Base-by-base conservation (phyloP, 495 filamentous ascomycete species). In the Baudoinia panamericana region DNA sequence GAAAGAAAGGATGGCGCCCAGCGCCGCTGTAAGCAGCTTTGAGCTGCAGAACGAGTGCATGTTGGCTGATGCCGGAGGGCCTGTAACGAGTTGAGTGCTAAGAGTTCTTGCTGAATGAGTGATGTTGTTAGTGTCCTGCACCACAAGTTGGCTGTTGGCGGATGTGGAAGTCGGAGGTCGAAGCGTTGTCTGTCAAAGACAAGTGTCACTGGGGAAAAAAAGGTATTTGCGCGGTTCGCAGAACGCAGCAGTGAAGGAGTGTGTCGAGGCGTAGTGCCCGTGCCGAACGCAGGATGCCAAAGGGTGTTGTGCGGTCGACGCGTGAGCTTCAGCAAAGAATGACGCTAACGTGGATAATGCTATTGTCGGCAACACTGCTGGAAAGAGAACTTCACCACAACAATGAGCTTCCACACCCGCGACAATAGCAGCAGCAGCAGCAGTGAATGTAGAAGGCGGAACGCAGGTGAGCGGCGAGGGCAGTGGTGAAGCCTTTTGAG, bases 41-140 rank as follows among this genome's bases (percentile, higher is more conserved):
- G 24, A 19, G 39, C 43, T 52, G 36, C 39, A 25, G 15, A 30
- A 16, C n/a, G 41, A 41, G n/a, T 33, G 19, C 45, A 52, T 51
- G 30, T 4, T 51, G 30, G 38, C 32, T 31, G 32, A 10, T 8
- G 31, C 19, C 11, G 41, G 17, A n/a, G 34, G 31, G 21, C 26
- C 28, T 27, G 28, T 19, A n/a, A n/a, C n/a, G 15, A 10, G 12
- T 36, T 15, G 7, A 10, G 33, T 31, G 25, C 38, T 12, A 24
- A 42, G 17, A 23, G 20, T 41, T 21, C 15, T 35, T 17, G 39
- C 39, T 47, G 44, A 43, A 52, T 12, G 31, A 27, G 16, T 28
- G 39, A 4, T 3, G 4, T 6, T 35, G 44, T 52, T 44, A 52
- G 49, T 52, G 49, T 15, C 38, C 43, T 17, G 49, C 49, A 52